These are phyloP conservation scores for Diaporthe vaccinii DNA, from an alignment of 2,329 filamentous ascomycete species.

Conservation along the genomic window DNA sequence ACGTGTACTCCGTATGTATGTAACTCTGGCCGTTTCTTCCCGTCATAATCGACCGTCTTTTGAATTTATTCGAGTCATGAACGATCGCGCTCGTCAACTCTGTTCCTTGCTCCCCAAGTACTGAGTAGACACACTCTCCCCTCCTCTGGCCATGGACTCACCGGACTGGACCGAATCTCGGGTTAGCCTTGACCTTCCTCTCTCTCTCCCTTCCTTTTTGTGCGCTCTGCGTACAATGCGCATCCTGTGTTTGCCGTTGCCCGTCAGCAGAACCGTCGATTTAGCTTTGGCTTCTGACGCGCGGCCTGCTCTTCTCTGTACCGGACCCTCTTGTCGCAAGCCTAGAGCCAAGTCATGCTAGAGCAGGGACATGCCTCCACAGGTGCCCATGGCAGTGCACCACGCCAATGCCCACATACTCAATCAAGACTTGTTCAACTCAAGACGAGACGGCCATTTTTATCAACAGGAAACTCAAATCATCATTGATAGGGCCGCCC, in stretches of 20 bases:
- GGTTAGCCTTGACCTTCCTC: background rate
- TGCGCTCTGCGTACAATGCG: background rate
- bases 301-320: slow-evolving; percentile 17
- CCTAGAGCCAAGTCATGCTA: slow-evolving; percentile 14
- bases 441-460: slow-evolving; percentile 16
- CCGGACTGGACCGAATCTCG: background rate
- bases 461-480: slow-evolving; percentile 21
- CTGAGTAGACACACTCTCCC: background rate
- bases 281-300: slow-evolving; percentile 33
- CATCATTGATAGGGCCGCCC: background rate
- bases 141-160: background rate
- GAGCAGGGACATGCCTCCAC: slow-evolving; percentile 16
- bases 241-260: background rate
- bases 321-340: slow-evolving; percentile 1
- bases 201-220: background rate
- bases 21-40: background rate
- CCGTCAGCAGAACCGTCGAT: background rate
- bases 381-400: background rate
- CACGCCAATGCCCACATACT: background rate
- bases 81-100: background rate
- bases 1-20: background rate
- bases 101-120: background rate
- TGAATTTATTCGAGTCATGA: slow-evolving; percentile 17
- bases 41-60: background rate
- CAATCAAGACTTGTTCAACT: slow-evolving; percentile 1